Base-by-base conservation (phyloP, 495 filamentous ascomycete species). In the Aspergillus sclerotiicarbonarius region DNA sequence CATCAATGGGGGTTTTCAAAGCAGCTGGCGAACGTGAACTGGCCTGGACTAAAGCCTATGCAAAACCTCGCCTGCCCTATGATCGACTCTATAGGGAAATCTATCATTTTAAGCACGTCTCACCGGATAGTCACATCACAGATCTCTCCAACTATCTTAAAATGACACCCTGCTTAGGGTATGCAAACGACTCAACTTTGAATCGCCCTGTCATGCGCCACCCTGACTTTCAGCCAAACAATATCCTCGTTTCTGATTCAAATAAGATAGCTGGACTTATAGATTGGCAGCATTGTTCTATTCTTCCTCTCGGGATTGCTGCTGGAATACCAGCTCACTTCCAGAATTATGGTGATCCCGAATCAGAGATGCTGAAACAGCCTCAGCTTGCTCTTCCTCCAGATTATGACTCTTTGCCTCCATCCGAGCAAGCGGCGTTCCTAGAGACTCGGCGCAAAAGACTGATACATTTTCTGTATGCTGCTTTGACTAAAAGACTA, bases 201-300 rank as follows among this genome's bases (percentile, higher is more conserved):
- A 61, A 63, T 55, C 57, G 62, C 21, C 68, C 70, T 8, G 57
- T 67, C 41, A 54, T 71, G 15, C 70, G 70, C 12, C 65, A 71
- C 51, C 68, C 70, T 16, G 70, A 73, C 51, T 51, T 73, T 44
- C 68, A 68, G 48, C 67, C 63, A 12, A 71, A 67, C 52, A 73
- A 73, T 56, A 73, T 71, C 39, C 59, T 69, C 25, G 48, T 72
- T 10, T 67, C 67, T 16, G 55, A 71, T 6, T 37, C 60, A 30
- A 54, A 60, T 45, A 62, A 66, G 0, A 70, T 73, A 4, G 48
- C 62, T 4, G 65, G 66, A 33, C 51, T 73, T 1, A 67, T 73
- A n/a, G 70, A 73, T 56, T 73, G 66, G 70, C 68, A 71, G 51
- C 63, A 71, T 59, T 58, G 49, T 47, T 31, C 62, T 33, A 62